Evolutionary conservation across 257 asterid species (phyloP).

Genomic region (Rubia yunnanensis): DNA sequence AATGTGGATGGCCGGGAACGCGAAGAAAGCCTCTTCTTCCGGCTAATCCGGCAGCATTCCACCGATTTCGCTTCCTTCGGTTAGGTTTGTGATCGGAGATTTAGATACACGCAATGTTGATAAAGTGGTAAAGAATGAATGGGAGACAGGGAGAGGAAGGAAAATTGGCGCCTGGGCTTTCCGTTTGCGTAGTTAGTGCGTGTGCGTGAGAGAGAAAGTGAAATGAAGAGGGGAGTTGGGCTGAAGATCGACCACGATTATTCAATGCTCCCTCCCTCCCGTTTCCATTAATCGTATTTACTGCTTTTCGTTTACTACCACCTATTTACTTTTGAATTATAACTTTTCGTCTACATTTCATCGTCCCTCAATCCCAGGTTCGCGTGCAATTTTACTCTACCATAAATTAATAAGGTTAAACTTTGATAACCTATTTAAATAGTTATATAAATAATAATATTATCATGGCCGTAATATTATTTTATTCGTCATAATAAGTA

Average conservation of each 20-base stretch:
- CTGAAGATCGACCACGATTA: constrained; percentile 22
- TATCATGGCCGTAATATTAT: too few relatives aligned
- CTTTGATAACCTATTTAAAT: too few relatives aligned
- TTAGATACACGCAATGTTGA: neutral
- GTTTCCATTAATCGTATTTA: neutral
- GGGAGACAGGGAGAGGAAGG: neutral
- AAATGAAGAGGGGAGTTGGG: constrained; percentile 8
- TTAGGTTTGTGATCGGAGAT: neutral
- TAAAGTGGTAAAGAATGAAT: neutral
- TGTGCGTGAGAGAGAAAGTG: constrained; percentile 1
- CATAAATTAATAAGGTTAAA: too few relatives aligned
- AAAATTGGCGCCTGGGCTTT: neutral
- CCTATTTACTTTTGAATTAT: too few relatives aligned
- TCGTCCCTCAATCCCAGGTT: too few relatives aligned
- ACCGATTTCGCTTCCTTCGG: neutral
- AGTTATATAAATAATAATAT: too few relatives aligned
- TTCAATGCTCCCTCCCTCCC: constrained; percentile 14
- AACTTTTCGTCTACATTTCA: too few relatives aligned
- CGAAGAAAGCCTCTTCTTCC: neutral
- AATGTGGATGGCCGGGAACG: neutral
- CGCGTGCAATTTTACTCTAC: too few relatives aligned
- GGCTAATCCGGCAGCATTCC: neutral
- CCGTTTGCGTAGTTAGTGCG: neutral
- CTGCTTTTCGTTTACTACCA: neutral
- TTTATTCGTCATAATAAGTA: too few relatives aligned